Conservation (phyloP, 2,329 filamentous ascomycete genomes). For the Trichoderma afroharzianum region DNA sequence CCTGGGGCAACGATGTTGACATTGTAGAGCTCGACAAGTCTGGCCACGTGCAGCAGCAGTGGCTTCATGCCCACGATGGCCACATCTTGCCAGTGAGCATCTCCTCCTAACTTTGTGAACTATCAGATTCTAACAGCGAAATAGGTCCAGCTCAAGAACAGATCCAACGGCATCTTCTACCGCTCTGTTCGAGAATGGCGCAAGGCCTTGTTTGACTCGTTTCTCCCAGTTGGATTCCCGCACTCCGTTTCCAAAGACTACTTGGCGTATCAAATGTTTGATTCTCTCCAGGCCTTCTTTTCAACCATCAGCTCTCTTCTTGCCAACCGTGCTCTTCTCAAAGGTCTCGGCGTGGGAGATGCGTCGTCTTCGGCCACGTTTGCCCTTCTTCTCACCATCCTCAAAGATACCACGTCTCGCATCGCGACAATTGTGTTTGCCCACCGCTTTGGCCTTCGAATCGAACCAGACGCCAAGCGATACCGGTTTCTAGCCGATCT, state of each 20-base stretch:
- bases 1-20: conserved; percentile 27
- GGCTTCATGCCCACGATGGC: conserved; percentile 31
- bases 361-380: conserved; percentile 73
- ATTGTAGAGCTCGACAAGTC: conserved; percentile 38
- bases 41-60: conserved; percentile 33
- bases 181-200: conserved; percentile 33
- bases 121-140: not conserved
- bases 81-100: conserved; percentile 27
- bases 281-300: conserved; percentile 81
- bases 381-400: conserved; percentile 75
- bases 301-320: conserved; percentile 77
- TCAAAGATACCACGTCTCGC: conserved; percentile 77
- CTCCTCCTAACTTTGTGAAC: not conserved
- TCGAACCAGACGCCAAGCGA: conserved; percentile 87
- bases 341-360: conserved; percentile 79
- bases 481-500: conserved; percentile 84
- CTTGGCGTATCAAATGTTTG: conserved; percentile 64
- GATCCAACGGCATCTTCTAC: conserved; percentile 25
- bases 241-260: conserved; percentile 85
- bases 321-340: conserved; percentile 76
- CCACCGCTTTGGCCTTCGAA: conserved; percentile 72
- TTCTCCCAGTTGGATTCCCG: conserved; percentile 84
- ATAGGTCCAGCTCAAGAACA: conserved; percentile 25
- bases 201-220: conserved; percentile 59
- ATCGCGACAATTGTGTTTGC: conserved; percentile 85